These are phyloP conservation scores for Kwoniella sp. DNA, from an alignment of 768 basidiomycete genomes.

Conservation along the genomic window DNA sequence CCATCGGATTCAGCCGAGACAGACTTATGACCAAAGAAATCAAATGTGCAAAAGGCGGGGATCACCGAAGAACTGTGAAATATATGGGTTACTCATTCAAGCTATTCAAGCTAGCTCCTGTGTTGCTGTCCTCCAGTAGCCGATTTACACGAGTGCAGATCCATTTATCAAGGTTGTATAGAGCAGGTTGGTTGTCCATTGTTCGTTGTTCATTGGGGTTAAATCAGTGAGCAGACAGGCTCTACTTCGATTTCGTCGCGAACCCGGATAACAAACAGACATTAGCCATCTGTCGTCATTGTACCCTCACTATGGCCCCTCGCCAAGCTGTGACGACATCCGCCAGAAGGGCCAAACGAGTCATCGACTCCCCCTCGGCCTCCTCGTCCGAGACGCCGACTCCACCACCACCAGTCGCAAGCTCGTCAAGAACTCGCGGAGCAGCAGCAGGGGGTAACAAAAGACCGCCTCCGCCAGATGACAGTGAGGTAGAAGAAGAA, in stretches of 20 bases:
- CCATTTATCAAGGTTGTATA: too few relatives aligned
- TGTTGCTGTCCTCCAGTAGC: background rate
- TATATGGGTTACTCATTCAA: background rate
- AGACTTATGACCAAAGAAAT: background rate
- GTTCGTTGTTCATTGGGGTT: too few relatives aligned
- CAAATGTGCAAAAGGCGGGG: background rate
- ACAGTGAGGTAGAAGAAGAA: slow-evolving; percentile 20
- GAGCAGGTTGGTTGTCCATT: too few relatives aligned
- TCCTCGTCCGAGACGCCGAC: slow-evolving; percentile 13
- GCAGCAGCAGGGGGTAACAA: background rate
- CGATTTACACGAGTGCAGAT: too few relatives aligned
- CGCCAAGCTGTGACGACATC: background rate
- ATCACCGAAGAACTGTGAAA: background rate
- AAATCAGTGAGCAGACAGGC: too few relatives aligned
- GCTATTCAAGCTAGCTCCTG: background rate
- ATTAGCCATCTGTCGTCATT: too few relatives aligned
- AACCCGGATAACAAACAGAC: too few relatives aligned
- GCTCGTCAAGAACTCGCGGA: slow-evolving; percentile 7
- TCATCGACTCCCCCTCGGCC: slow-evolving; percentile 35
- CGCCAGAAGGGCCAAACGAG: slow-evolving; percentile 20
- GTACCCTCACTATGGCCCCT: background rate
- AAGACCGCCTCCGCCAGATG: slow-evolving; percentile 8
- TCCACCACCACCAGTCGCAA: slow-evolving; percentile 1
- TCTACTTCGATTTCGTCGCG: too few relatives aligned
- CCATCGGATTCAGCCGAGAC: slow-evolving; percentile 1